Evolutionary conservation across 2,329 filamentous ascomycete genomes (phyloP), one percentile per base, ranked within the genome.

Genomic region (Macrophomina tecta): DNA sequence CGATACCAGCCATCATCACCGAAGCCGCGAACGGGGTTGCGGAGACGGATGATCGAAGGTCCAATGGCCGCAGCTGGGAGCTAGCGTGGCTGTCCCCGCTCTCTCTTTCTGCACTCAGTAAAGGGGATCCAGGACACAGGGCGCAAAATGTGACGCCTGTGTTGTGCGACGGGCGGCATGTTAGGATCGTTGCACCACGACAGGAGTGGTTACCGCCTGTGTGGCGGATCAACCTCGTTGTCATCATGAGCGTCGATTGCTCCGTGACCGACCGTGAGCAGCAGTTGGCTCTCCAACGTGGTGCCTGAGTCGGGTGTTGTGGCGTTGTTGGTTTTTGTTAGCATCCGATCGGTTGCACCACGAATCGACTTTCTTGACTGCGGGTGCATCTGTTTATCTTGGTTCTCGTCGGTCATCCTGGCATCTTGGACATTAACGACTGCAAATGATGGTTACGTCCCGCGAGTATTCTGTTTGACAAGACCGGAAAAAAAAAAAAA

Each of bases 191-290:
- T 38, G 45, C 58, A 62, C 58, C n/a, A 49, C 58, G 45, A 49
- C 56, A 49, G 58, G 58, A 62, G 58, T 38, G 45, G 58, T 62
- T 62, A 49, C 58, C 58, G 58, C 58, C 42, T 49, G 30, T 49
- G 58, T 62, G 58, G 58, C 45, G 42, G 58, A 49, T 49, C 58
- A 32, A 11, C 45, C 32, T 49, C 18, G 8, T 36, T n/a, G 23
- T 28, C 56, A 36, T 62, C 56, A 28, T 14, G 40, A 32, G 14
- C 34, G 32, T 12, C n/a, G 32, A 58, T 45, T 12, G 23, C 28
- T 46, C 12, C 32, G 30, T 45, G 55, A 45, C 23, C 38, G 38
- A 45, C 45, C 40, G 9, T n/a, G n/a, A 45, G 40, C 32, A 42
- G n/a, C 53, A 40, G 9, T 11, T 9, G 51, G 2, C 23, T 42